phyloP scores from a whole-genome alignment of 805 yeast species.

The Nakazawaea ambrosiae region DNA sequence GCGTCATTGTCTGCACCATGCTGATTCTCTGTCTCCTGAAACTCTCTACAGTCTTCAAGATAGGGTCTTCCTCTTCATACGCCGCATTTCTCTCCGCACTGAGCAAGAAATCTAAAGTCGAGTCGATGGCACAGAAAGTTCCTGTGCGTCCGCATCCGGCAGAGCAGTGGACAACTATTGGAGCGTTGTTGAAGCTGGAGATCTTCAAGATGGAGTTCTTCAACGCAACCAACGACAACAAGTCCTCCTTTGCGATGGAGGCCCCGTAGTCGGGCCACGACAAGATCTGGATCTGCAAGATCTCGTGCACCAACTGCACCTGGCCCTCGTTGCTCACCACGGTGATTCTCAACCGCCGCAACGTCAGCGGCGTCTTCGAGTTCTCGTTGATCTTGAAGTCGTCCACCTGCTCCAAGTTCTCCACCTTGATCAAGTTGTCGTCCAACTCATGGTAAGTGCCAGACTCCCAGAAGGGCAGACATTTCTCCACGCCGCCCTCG shows the following conservation, averaged over 20 bases:
- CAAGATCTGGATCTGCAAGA: slow-evolving; percentile 68
- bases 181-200: slow-evolving; percentile 21
- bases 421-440: slow-evolving; percentile 17
- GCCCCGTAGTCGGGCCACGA: slow-evolving; percentile 84
- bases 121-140: slow-evolving; percentile 69
- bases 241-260: slow-evolving; percentile 45
- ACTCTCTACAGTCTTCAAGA: slow-evolving; percentile 37
- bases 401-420: slow-evolving; percentile 18
- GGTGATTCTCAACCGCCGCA: slow-evolving; percentile 39
- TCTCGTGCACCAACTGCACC: slow-evolving; percentile 26
- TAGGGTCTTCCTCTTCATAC: slow-evolving; percentile 28
- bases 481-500: slow-evolving; percentile 76
- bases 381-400: slow-evolving; percentile 20
- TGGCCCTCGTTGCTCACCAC: slow-evolving; percentile 19
- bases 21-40: slow-evolving; percentile 47
- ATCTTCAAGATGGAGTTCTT: slow-evolving; percentile 18
- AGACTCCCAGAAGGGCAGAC: slow-evolving; percentile 74
- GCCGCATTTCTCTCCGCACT: slow-evolving; percentile 7
- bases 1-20: slow-evolving; percentile 54
- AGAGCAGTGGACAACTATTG: slow-evolving; percentile 81
- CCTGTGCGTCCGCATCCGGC: slow-evolving; percentile 99
- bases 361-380: slow-evolving; percentile 17
- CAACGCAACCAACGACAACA: slow-evolving; percentile 45
- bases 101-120: slow-evolving; percentile 36
- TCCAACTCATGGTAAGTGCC: slow-evolving; percentile 37